Conservation (phyloP, 2,329 filamentous ascomycete genomes). For the Pyricularia grisea region DNA sequence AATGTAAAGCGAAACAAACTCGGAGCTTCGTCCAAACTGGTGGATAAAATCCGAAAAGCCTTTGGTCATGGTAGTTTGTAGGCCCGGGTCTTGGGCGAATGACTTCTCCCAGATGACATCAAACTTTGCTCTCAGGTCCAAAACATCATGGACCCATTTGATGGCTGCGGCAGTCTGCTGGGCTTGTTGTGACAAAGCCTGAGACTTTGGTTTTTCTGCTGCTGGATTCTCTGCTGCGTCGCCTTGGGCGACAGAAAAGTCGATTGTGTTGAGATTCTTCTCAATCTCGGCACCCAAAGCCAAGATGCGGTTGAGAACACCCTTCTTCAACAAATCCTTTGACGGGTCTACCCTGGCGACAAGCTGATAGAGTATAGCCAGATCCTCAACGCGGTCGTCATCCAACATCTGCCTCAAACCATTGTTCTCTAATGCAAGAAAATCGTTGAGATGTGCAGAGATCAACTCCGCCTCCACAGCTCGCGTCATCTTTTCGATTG, state of each 20-base stretch:
- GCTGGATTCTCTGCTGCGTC: slow-evolving; percentile 30
- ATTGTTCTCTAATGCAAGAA: slow-evolving; percentile 75
- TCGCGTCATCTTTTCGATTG: slow-evolving; percentile 60
- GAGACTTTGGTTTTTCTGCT: slow-evolving; percentile 30
- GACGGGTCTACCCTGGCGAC: slow-evolving; percentile 68
- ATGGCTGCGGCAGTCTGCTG: slow-evolving; percentile 81
- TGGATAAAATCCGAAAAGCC: slow-evolving; percentile 95
- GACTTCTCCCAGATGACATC: slow-evolving; percentile 67
- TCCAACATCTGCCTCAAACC: slow-evolving; percentile 87
- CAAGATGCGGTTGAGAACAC: slow-evolving; percentile 65
- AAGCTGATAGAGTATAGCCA: slow-evolving; percentile 73
- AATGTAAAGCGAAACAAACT: slow-evolving; percentile 93
- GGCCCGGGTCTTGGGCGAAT: slow-evolving; percentile 63
- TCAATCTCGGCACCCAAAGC: slow-evolving; percentile 81
- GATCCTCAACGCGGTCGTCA: slow-evolving; percentile 70
- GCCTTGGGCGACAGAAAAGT: slow-evolving; percentile 39
- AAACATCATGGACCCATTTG: slow-evolving; percentile 89
- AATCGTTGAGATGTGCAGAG: slow-evolving; percentile 63
- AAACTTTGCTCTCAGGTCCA: slow-evolving; percentile 81
- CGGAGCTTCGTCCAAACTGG: slow-evolving; percentile 71
- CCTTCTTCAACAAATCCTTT: slow-evolving; percentile 59
- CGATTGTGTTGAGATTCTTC: slow-evolving; percentile 46
- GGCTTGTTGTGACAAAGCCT: slow-evolving; percentile 48
- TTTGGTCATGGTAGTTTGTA: slow-evolving; percentile 75
- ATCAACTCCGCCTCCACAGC: slow-evolving; percentile 81